Base-by-base conservation (phyloP, 1,139 yeast genomes). In the Magnusiomyces suaveolens region DNA sequence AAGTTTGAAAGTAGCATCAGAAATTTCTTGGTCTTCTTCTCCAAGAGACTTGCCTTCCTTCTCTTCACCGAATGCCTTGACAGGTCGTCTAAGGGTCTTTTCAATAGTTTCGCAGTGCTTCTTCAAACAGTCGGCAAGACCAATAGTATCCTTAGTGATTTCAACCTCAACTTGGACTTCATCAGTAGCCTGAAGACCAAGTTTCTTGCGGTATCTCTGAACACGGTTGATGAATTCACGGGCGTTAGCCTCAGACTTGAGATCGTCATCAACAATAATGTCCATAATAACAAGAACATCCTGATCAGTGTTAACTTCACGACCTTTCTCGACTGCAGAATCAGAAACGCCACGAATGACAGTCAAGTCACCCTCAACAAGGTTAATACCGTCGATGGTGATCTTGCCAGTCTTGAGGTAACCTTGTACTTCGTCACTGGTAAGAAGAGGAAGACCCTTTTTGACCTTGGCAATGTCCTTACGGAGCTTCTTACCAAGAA, bases 151-250 rank as follows among this genome's bases (percentile, higher is more conserved):
- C 63, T 81, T 80, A 58, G 76, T 67, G 61, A 90, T 70, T 60
- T 80, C 74, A 72, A 87, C 87, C 72, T 90, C 89, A 60, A 94
- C 96, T 62, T 80, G 74, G 53, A 94, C 94, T 64, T 94, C 98
- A 68, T 94, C 98, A 48, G 97, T 90, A 58, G 95, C 90, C 66
- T 86, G 87, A 66, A 94, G 78, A 46, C 96, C 96, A 60, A 88
- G 90, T 79, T 90, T 89, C 83, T 94, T 94, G 74, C 99, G 87
- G 70, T 90, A 81, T 72, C 96, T 86, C 78, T 94, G 99, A 63
- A 94, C 89, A 74, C 98, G 89, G 79, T 94, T 94, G 66, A 92
- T 80, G 68, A 94, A 79, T 72, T 94, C 98, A 75, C 99, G 87
- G 6, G 96, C 96, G 64, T 87, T 78, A 70, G 97, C 97, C 75